phyloP scores from a whole-genome alignment of 1,284 basidiomycete species.

The Apiotrichum porosum region DNA sequence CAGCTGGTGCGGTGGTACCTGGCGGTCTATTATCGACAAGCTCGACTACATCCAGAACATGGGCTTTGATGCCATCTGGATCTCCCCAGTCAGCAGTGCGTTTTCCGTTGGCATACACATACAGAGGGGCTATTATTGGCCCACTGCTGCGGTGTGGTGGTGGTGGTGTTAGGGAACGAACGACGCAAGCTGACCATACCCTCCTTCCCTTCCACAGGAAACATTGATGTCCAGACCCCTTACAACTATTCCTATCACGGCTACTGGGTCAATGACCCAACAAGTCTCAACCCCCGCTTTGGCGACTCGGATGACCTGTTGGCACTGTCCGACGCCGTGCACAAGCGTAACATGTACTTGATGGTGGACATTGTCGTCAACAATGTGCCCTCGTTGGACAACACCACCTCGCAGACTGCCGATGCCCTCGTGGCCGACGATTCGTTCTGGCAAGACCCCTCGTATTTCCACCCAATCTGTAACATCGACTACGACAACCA shows the following conservation, averaged over 20 bases:
- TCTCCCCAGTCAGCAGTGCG: conserved; percentile 36
- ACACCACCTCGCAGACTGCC: conserved; percentile 21
- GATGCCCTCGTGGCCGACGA: conserved; percentile 26
- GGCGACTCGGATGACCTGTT: conserved; percentile 66
- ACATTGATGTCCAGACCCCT: conserved; percentile 62
- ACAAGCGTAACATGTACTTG: conserved; percentile 65
- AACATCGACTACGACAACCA: conserved; percentile 61
- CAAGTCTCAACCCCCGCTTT: conserved; percentile 62
- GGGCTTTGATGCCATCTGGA: conserved; percentile 67
- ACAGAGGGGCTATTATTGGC: conserved; percentile 5
- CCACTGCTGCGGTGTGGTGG: no score
- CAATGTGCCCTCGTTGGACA: conserved; percentile 57
- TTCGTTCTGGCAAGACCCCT: conserved; percentile 37
- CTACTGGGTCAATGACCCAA: conserved; percentile 56
- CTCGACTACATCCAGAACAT: conserved; percentile 71
- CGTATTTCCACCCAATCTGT: conserved; percentile 61
- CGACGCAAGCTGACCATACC: no score
- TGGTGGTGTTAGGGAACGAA: not conserved
- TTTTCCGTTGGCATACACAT: no score
- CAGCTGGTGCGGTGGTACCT: conserved; percentile 68
- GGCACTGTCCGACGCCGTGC: conserved; percentile 59
- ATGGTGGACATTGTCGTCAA: conserved; percentile 78
- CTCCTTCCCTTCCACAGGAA: conserved; percentile 49
- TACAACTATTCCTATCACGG: conserved; percentile 52
- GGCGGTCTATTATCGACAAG: conserved; percentile 66